Evolutionary conservation across 768 basidiomycete genomes (phyloP).

Genomic region (Coprinellus micaceus): DNA sequence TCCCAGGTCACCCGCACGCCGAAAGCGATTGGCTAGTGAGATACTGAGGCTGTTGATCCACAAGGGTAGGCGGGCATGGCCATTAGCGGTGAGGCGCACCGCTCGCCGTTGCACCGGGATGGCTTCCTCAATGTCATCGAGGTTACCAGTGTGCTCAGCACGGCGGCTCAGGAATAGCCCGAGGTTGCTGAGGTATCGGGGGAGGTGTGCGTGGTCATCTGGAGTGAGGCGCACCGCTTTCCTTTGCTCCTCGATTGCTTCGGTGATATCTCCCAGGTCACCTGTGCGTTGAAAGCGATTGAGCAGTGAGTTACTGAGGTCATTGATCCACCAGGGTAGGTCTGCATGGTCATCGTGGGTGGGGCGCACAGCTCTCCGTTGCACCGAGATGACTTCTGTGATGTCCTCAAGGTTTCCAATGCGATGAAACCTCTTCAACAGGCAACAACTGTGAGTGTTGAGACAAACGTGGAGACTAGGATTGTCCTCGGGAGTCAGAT

Average conservation of each 20-base stretch:
- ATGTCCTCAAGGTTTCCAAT: neutral
- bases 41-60: slow-evolving; percentile 17
- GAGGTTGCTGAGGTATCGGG: slow-evolving; percentile 10
- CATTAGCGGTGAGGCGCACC: slow-evolving; percentile 18
- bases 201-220: slow-evolving; percentile 13
- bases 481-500: slow-evolving; percentile 17
- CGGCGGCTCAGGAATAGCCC: slow-evolving; percentile 18
- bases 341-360: neutral
- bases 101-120: slow-evolving; percentile 15
- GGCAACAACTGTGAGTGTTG: neutral
- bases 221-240: neutral
- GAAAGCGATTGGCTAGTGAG: slow-evolving; percentile 18
- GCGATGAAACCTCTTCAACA: too few species aligned
- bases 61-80: slow-evolving; percentile 12
- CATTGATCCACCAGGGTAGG: too few species aligned
- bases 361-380: neutral
- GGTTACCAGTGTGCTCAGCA: slow-evolving; percentile 19
- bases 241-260: neutral
- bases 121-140: slow-evolving; percentile 23
- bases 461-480: slow-evolving; percentile 11
- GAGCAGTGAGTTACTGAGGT: too few species aligned
- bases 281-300: neutral
- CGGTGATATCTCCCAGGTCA: neutral
- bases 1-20: slow-evolving; percentile 7
- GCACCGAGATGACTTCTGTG: neutral